phyloP scores from a whole-genome alignment of 768 basidiomycete genomes.

The Hygrophoropsis aurantiaca region DNA sequence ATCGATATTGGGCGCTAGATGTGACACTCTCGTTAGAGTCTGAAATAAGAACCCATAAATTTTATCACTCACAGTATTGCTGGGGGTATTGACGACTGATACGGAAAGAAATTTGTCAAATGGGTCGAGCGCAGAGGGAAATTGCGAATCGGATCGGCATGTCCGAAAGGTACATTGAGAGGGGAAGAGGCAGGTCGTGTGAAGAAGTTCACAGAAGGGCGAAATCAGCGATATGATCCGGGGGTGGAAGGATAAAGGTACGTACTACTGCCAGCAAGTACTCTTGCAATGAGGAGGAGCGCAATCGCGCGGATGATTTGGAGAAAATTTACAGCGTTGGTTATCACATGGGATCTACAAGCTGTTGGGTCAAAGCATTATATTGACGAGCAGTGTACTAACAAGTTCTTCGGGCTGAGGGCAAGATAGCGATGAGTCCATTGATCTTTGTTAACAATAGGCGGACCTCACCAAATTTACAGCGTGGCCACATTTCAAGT shows the following conservation, averaged over 20 bases:
- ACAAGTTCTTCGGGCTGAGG: conserved; percentile 40
- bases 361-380: conserved; percentile 10
- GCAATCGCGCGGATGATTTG: conserved; percentile 47
- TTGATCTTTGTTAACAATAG: not conserved
- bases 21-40: conserved; percentile 1
- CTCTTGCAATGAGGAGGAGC: conserved; percentile 41
- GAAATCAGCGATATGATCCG: not conserved
- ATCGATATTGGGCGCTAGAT: conserved; percentile 42
- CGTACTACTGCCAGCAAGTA: conserved; percentile 52
- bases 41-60: not conserved
- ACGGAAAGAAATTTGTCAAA: conserved; percentile 1
- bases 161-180: conserved; percentile 1
- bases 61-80: conserved; percentile 40
- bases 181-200: not conserved
- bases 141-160: conserved; percentile 2
- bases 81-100: conserved; percentile 44
- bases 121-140: conserved; percentile 7
- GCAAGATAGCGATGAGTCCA: conserved; percentile 6
- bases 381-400: conserved; percentile 5
- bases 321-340: conserved; percentile 53
- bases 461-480: conserved; percentile 39
- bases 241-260: conserved; percentile 4
- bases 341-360: conserved; percentile 48
- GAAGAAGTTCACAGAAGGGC: not conserved
- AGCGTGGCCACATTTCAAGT: conserved; percentile 47